Conservation (phyloP, 1,284 basidiomycete species). For the Caloboletus inedulis region DNA sequence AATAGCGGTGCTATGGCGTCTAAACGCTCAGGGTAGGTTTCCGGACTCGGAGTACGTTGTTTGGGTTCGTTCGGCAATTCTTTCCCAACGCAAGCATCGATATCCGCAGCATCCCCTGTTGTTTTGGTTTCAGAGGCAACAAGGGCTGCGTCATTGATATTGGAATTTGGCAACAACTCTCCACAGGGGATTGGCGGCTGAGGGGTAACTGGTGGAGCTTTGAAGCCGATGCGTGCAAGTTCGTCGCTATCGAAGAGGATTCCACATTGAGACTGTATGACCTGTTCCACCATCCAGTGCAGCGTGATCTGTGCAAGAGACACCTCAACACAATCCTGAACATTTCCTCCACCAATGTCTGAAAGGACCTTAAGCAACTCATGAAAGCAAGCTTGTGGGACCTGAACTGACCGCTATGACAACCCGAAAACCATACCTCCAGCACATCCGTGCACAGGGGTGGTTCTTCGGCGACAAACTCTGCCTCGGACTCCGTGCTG, state of each 20-base stretch:
- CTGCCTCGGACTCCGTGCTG: neutral
- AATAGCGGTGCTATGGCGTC: conserved; percentile 30
- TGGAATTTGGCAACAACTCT: neutral
- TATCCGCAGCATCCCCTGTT: neutral
- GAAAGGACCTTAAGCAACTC: conserved; percentile 4
- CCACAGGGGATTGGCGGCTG: neutral
- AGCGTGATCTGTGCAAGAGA: conserved; percentile 60
- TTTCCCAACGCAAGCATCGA: neutral
- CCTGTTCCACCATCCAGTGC: conserved; percentile 70
- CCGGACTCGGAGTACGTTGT: neutral
- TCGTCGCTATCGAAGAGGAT: conserved; percentile 48
- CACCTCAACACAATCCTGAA: conserved; percentile 40
- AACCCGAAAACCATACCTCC: conserved; percentile 66
- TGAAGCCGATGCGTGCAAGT: conserved; percentile 37
- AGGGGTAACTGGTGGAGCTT: neutral
- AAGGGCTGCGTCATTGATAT: neutral
- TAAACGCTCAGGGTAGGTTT: conserved; percentile 14
- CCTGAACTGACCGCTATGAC: conserved; percentile 49
- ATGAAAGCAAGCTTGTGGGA: neutral
- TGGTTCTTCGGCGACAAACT: conserved; percentile 19
- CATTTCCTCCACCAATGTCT: conserved; percentile 71
- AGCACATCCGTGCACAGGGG: conserved; percentile 43
- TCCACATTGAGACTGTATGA: conserved; percentile 45
- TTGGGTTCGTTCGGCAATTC: neutral
- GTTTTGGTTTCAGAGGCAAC: neutral